Evolutionary conservation across 2,329 filamentous ascomycete genomes (phyloP).

Genomic region (Cladobotryum protrusum): DNA sequence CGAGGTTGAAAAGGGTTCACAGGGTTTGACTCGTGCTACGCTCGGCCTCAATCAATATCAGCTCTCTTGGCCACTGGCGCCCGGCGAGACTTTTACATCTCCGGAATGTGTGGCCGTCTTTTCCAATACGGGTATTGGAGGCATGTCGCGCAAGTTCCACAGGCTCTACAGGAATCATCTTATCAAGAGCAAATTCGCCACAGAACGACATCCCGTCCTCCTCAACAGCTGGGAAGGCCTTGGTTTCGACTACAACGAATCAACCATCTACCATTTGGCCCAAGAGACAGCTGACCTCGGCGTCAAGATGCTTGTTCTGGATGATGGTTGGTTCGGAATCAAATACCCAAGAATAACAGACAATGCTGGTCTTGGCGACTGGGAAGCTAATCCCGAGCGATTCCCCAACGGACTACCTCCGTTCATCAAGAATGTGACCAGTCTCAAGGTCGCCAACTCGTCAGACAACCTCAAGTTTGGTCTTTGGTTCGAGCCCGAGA

Average conservation of each 20-base stretch:
- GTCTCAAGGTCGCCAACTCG: slow-evolving; percentile 41
- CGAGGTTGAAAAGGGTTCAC: slow-evolving; percentile 56
- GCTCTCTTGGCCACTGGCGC: slow-evolving; percentile 49
- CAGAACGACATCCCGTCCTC: slow-evolving; percentile 46
- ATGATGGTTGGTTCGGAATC: slow-evolving; percentile 61
- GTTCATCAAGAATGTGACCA: slow-evolving; percentile 45
- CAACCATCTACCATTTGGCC: slow-evolving; percentile 48
- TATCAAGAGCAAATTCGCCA: slow-evolving; percentile 49
- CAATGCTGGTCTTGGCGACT: slow-evolving; percentile 55
- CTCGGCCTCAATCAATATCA: slow-evolving; percentile 57
- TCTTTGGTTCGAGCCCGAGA: slow-evolving; percentile 63
- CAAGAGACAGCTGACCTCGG: slow-evolving; percentile 52
- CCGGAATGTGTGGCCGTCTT: slow-evolving; percentile 59
- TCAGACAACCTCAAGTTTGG: slow-evolving; percentile 51
- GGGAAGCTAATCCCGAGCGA: slow-evolving; percentile 50
- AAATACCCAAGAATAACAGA: slow-evolving; percentile 54
- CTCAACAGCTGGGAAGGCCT: slow-evolving; percentile 64
- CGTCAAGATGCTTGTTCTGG: slow-evolving; percentile 57
- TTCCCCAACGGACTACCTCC: slow-evolving; percentile 52
- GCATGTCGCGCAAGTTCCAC: slow-evolving; percentile 57
- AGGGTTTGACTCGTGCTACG: slow-evolving; percentile 53
- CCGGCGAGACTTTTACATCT: slow-evolving; percentile 52
- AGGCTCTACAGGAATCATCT: slow-evolving; percentile 56
- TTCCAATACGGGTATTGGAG: slow-evolving; percentile 51
- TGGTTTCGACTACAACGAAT: slow-evolving; percentile 51